phyloP scores from a whole-genome alignment of 768 basidiomycete species.

The Suillus luteus region DNA sequence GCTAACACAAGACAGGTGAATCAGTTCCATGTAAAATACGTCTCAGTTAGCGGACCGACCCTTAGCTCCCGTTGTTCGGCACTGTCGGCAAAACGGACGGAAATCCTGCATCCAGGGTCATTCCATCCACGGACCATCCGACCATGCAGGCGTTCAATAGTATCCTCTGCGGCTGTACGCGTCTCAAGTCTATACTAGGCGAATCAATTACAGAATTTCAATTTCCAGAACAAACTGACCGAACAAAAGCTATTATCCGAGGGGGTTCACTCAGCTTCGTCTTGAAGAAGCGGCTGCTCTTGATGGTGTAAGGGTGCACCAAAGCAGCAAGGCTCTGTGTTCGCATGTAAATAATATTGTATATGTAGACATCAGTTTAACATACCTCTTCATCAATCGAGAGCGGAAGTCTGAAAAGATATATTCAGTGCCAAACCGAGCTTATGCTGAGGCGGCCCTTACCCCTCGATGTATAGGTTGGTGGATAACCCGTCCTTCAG shows the following conservation, averaged over 20 bases:
- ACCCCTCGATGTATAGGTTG: slow-evolving; percentile 83
- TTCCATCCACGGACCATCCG: slow-evolving; percentile 80
- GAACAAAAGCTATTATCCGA: slow-evolving; percentile 79
- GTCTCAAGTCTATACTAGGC: slow-evolving; percentile 58
- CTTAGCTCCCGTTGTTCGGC: slow-evolving; percentile 75
- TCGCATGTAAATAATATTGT: neutral
- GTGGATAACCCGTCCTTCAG: slow-evolving; percentile 67
- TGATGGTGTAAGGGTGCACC: slow-evolving; percentile 70
- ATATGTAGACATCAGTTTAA: slow-evolving; percentile 2
- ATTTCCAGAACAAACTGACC: slow-evolving; percentile 44
- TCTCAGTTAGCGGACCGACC: slow-evolving; percentile 41
- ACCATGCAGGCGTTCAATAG: slow-evolving; percentile 77
- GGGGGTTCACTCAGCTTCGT: slow-evolving; percentile 76
- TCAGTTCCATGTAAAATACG: slow-evolving; percentile 12
- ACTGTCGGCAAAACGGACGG: slow-evolving; percentile 79
- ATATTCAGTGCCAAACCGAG: slow-evolving; percentile 12
- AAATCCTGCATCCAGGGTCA: slow-evolving; percentile 74
- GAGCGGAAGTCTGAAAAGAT: slow-evolving; percentile 55
- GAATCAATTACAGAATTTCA: neutral
- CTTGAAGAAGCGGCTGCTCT: slow-evolving; percentile 78
- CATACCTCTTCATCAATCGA: slow-evolving; percentile 67
- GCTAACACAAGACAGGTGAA: slow-evolving; percentile 38
- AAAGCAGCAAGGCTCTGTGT: slow-evolving; percentile 61
- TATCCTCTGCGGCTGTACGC: slow-evolving; percentile 71
- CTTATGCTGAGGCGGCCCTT: slow-evolving; percentile 16